Evolutionary conservation across 148 eudicot genomes (phyloP).

Genomic region (Chenopodium formosanum): DNA sequence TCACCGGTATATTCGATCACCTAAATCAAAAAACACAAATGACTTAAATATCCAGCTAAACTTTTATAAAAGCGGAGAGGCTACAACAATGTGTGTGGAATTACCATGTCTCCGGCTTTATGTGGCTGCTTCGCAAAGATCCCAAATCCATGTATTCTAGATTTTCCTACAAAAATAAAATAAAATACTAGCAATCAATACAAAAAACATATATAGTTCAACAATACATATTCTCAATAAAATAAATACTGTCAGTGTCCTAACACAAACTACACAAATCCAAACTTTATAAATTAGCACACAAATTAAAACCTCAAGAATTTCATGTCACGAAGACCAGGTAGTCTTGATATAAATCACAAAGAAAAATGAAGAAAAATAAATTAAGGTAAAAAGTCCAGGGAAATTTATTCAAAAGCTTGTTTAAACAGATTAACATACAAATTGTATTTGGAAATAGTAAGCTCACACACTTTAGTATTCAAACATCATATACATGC

Average conservation of each 20-base stretch:
- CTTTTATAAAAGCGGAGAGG: background rate
- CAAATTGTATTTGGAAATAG: background rate
- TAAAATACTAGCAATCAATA: slow-evolving; percentile 12
- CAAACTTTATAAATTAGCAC: background rate
- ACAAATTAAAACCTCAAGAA: background rate
- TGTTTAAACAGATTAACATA: background rate
- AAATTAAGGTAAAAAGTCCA: background rate
- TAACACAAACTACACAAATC: background rate
- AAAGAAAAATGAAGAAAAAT: background rate
- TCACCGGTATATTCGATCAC: slow-evolving; percentile 95
- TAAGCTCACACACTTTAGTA: background rate
- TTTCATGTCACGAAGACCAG: background rate
- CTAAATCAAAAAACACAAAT: slow-evolving; percentile 37
- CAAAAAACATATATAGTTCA: background rate
- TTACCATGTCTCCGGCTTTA: slow-evolving; percentile 97
- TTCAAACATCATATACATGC: background rate
- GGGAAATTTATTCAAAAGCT: background rate
- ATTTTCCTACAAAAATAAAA: slow-evolving; percentile 54
- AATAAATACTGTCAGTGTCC: background rate
- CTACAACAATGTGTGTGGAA: background rate
- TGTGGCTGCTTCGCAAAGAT: slow-evolving; percentile 83
- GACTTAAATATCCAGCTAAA: background rate
- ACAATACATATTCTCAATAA: background rate
- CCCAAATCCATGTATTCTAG: slow-evolving; percentile 96
- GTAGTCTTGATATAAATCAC: background rate